A percentile compares a stretch with the other conserved stretches of the same genome.
These are phyloP conservation scores for Clavispora vitiphila DNA, from an alignment of 805 yeast genomes.

Conservation along the genomic window DNA sequence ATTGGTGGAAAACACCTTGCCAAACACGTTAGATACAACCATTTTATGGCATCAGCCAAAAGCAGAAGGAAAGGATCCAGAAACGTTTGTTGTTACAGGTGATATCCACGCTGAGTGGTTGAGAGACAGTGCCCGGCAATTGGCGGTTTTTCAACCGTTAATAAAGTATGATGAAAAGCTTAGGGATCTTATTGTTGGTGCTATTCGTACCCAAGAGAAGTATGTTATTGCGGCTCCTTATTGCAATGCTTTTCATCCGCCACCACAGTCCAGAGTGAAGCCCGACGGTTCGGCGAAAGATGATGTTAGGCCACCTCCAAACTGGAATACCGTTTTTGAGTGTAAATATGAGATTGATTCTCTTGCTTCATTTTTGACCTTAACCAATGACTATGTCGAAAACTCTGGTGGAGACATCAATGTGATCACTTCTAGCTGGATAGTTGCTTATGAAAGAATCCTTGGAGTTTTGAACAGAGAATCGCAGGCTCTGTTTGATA, in stretches of 20 bases:
- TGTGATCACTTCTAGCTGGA: conserved; percentile 50
- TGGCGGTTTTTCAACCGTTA: conserved; percentile 68
- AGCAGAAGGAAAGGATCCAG: conserved; percentile 24
- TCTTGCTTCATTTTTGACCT: conserved; percentile 72
- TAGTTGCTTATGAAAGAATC: conserved; percentile 49
- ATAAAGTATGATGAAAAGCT: conserved; percentile 47
- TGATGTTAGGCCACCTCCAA: conserved; percentile 61
- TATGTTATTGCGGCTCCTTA: conserved; percentile 64
- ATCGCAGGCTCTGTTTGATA: conserved; percentile 54
- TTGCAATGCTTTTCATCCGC: conserved; percentile 92
- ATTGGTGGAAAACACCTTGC: conserved; percentile 75
- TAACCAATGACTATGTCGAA: conserved; percentile 65
- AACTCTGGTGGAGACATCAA: conserved; percentile 45
- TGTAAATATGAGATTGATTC: conserved; percentile 90
- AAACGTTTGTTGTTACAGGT: conserved; percentile 82
- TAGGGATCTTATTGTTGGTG: conserved; percentile 59
- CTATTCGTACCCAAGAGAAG: conserved; percentile 72
- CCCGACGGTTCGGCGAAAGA: conserved; percentile 54
- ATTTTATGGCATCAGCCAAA: conserved; percentile 57
- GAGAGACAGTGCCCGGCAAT: conserved; percentile 79
- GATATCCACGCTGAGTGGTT: conserved; percentile 94
- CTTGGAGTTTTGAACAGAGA: conserved; percentile 54
- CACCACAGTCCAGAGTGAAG: conserved; percentile 45
- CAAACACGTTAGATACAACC: conserved; percentile 86
- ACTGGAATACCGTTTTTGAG: conserved; percentile 72